phyloP scores from a whole-genome alignment of 768 basidiomycete genomes.

The Coprinellus micaceus region DNA sequence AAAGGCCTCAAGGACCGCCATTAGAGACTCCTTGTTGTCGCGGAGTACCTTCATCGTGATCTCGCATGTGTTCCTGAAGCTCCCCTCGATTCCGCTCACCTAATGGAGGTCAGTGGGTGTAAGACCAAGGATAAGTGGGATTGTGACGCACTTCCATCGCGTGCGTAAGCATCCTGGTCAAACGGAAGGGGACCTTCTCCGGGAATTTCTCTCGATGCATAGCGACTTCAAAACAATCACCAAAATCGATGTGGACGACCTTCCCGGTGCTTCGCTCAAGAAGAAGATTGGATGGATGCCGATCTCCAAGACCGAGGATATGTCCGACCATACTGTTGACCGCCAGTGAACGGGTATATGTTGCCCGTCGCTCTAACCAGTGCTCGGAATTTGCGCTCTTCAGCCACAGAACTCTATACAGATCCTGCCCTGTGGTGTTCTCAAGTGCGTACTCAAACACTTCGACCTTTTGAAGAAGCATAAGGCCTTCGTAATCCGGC shows the following conservation, averaged over 20 bases:
- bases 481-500: constrained; percentile 94
- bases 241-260: constrained; percentile 95
- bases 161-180: constrained; percentile 97
- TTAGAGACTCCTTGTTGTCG: constrained; percentile 96
- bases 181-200: constrained; percentile 95
- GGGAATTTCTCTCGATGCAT: constrained; percentile 99
- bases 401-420: constrained; percentile 95
- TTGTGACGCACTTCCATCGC: constrained; percentile 85
- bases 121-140: neutral
- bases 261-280: constrained; percentile 90
- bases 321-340: constrained; percentile 99
- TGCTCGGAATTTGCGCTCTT: constrained; percentile 94
- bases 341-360: constrained; percentile 92
- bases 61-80: constrained; percentile 92
- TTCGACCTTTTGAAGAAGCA: constrained; percentile 94
- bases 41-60: constrained; percentile 97
- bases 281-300: constrained; percentile 93
- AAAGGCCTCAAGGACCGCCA: constrained; percentile 98
- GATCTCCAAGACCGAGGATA: constrained; percentile 95
- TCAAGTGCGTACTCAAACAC: constrained; percentile 98
- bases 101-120: constrained; percentile 27
- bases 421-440: constrained; percentile 96
- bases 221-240: constrained; percentile 97
- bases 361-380: constrained; percentile 94
- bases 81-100: constrained; percentile 98